These are phyloP conservation scores for Parafenestella ontariensis DNA, from an alignment of 2,329 filamentous ascomycete genomes.

Conservation along the genomic window DNA sequence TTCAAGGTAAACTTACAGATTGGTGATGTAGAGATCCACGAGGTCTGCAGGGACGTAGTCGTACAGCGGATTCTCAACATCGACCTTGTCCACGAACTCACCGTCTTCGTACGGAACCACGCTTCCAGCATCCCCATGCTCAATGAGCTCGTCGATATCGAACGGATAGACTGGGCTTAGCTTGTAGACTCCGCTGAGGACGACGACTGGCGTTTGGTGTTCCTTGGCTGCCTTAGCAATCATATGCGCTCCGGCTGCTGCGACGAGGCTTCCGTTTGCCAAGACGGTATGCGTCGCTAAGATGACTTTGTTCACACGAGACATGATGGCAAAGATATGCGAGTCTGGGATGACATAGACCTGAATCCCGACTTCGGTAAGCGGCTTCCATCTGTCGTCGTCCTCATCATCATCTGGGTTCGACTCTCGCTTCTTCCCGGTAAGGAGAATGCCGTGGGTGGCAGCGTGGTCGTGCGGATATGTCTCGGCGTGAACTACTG, in stretches of 20 bases:
- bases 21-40: conserved; percentile 85
- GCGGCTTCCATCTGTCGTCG: conserved; percentile 72
- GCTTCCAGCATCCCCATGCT: conserved; percentile 82
- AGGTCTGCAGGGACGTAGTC: conserved; percentile 82
- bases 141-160: conserved; percentile 80
- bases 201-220: conserved; percentile 83
- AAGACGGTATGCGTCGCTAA: conserved; percentile 86
- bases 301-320: conserved; percentile 93
- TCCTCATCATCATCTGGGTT: conserved; percentile 61
- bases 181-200: conserved; percentile 91
- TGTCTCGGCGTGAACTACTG: conserved; percentile 80
- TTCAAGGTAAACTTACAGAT: conserved; percentile 65
- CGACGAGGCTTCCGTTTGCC: conserved; percentile 85
- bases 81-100: conserved; percentile 76
- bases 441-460: conserved; percentile 67
- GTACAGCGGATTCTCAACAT: conserved; percentile 79
- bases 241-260: conserved; percentile 80
- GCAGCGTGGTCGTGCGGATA: conserved; percentile 72
- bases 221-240: conserved; percentile 86
- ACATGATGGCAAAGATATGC: conserved; percentile 92
- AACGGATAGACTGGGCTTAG: conserved; percentile 89
- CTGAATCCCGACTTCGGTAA: conserved; percentile 78
- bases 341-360: conserved; percentile 86
- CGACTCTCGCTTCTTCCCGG: conserved; percentile 57
- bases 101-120: conserved; percentile 82